Base-by-base conservation (phyloP, 139 green algal genomes). In the Chlamydomonas sp. region DNA sequence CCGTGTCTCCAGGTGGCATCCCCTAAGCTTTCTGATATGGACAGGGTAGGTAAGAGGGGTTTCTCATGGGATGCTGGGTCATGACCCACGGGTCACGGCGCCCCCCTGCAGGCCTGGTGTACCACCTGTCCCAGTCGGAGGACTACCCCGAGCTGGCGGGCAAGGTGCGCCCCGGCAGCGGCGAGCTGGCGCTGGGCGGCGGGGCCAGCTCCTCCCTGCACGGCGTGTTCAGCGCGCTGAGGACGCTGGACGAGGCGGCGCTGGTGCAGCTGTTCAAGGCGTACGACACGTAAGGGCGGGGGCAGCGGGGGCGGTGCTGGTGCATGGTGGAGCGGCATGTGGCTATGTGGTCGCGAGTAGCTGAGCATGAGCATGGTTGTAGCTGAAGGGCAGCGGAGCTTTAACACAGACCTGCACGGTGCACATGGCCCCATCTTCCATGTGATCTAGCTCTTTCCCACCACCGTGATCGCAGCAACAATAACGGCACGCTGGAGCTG, bases 251-350 rank as follows among this genome's bases (percentile, higher is more conserved):
- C 63, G 84, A 88, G 57, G 18, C 1, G 6, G 76, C 83, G 57
- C 84, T 88, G 63, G 75, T 83, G n/a, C 75, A 88, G 62, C 84
- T 88, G 17, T 88, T 88, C 74, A 83, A 88, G 64, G 63, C 63
- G 57, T 88, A 83, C 75, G 84, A 88, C 75, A 73, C 75, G 83
- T 88, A 12, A 81, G 83, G 5, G 12, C 1, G 72, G 3, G n/a
- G 72, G 6, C 8, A 59, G 31, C 31, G 31, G 31, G 31, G 31
- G 31, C 31, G 31, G 31, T 49, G 31, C 31, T 75, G 16, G 68
- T 71, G 77, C 31, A 86, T n/a, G 5, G 61, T 90, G 63, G 86
- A 90, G 86, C 78, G 86, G 79, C 57, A 5, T 10, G 79, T 87
- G 79, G 31, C 86, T 14, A 85, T 90, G 78, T 49, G 31, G 31